Conservation (phyloP, 2,329 filamentous ascomycete species). For the Cercospora sp. region DNA sequence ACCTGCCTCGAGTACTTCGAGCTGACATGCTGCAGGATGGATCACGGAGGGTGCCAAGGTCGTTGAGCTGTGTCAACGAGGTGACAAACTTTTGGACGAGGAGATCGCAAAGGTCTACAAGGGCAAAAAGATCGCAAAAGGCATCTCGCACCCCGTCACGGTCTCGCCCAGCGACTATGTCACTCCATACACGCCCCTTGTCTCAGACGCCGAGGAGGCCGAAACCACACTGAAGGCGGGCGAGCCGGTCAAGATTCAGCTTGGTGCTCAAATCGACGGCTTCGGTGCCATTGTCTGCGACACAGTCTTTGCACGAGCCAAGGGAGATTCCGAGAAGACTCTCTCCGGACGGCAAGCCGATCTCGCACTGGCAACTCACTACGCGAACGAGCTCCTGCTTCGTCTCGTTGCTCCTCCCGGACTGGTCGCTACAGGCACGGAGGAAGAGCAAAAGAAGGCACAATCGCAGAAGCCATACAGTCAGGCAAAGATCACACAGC, state of each 20-base stretch:
- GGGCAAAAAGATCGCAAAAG: conserved; percentile 95
- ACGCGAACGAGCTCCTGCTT: conserved; percentile 91
- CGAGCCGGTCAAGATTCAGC: conserved; percentile 94
- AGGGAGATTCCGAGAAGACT: conserved; percentile 54
- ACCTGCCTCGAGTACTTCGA: neutral
- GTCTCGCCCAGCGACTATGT: conserved; percentile 92
- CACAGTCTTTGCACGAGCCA: conserved; percentile 72
- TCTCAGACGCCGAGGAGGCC: conserved; percentile 82
- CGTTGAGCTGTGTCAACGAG: conserved; percentile 89
- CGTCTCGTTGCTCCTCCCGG: conserved; percentile 91
- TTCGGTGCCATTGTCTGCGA: conserved; percentile 96
- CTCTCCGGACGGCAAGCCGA: conserved; percentile 75
- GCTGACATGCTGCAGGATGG: conserved; percentile 52
- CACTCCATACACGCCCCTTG: conserved; percentile 93
- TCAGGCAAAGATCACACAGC: conserved; percentile 79
- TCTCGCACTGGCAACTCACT: conserved; percentile 85
- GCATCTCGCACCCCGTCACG: conserved; percentile 90
- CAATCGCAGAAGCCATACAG: conserved; percentile 76
- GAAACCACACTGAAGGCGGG: conserved; percentile 74
- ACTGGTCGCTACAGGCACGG: conserved; percentile 74
- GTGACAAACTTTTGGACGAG: conserved; percentile 91
- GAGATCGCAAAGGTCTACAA: conserved; percentile 96
- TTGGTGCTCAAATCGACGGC: conserved; percentile 98
- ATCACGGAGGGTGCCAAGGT: conserved; percentile 87
- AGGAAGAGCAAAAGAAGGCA: conserved; percentile 92